Base-by-base conservation (phyloP, 768 basidiomycete genomes). In the Lepiota subincarnata region DNA sequence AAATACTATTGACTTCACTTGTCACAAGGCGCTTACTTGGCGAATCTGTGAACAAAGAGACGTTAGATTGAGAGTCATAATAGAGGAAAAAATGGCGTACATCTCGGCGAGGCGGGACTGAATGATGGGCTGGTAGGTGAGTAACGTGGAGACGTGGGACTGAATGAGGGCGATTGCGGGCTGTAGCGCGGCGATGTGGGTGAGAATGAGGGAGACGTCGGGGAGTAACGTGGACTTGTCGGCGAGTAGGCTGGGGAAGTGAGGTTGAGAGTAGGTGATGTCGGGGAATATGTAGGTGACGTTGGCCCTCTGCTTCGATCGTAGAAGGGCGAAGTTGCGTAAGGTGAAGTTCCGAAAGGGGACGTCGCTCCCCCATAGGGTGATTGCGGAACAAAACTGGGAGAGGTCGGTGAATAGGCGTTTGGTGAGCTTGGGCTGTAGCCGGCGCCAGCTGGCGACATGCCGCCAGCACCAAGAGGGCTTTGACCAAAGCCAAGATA, bases 381-480 rank as follows among this genome's bases (percentile, higher is more conserved):
- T 7, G 91, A 92, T 57, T 86, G 86, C 11, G 89, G 87, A 7
- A 89, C 86, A 66, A 91, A 93, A 4, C 75, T 74, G 0, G 94
- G 93, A 0, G 94, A 95, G 2, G 90, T 93, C 0, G 91, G 90
- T 0, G 91, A 90, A 58, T 92, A 94, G 11, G 83, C 82, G 59
- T 87, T 92, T 7, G 92, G 95, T 2, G 93, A 96, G 57, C 89
- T 89, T 3, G 94, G 93, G 59, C 89, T 92, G 75, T 95, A 97
- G 5, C 86, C 86, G 7, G 88, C 84, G 18, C 86, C 86, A 1
- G 82, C 89, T 6, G 94, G 95, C 3, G 93, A 96, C 89, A 91
- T 91, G 7, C 83, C 85, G 39, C 88, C 90, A 8, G 89, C 84
- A 34, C 89, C 83, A 57, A 86, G 75, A 0, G 94, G 94, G 60